phyloP scores from a whole-genome alignment of 306 rosid genomes.

The Glycine soja region DNA sequence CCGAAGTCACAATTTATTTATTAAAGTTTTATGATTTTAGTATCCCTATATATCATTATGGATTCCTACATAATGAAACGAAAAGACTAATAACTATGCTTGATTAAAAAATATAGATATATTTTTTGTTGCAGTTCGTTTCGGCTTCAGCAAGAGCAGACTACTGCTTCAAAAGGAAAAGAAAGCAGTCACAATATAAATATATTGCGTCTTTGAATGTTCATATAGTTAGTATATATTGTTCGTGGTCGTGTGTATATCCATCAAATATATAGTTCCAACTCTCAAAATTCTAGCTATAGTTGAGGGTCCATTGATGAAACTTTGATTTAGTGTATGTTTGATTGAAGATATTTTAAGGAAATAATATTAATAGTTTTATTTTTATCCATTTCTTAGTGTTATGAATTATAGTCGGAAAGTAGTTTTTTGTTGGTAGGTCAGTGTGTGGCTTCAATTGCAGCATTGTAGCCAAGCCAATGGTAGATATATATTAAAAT shows the following conservation, averaged over 20 bases:
- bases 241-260: background rate
- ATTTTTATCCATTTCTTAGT: background rate
- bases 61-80: background rate
- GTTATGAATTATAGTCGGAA: background rate
- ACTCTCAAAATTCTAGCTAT: no score
- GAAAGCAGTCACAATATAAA: conserved; percentile 13
- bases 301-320: background rate
- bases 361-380: background rate
- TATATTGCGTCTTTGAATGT: conserved; percentile 29
- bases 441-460: background rate
- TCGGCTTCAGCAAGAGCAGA: conserved; percentile 25
- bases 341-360: background rate
- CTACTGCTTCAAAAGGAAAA: conserved; percentile 23
- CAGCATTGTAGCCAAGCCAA: background rate
- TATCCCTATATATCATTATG: background rate
- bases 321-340: background rate
- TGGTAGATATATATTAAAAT: background rate
- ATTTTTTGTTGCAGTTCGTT: conserved; percentile 1
- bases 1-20: no score
- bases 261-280: background rate
- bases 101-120: background rate
- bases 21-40: background rate
- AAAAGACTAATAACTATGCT: background rate
- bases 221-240: background rate
- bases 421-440: background rate